Percentiles rank a stretch among this genome's conserved stretches.
Evolutionary conservation across 345 rosid genomes (phyloP).

Genomic region (Aquilaria malaccensis): DNA sequence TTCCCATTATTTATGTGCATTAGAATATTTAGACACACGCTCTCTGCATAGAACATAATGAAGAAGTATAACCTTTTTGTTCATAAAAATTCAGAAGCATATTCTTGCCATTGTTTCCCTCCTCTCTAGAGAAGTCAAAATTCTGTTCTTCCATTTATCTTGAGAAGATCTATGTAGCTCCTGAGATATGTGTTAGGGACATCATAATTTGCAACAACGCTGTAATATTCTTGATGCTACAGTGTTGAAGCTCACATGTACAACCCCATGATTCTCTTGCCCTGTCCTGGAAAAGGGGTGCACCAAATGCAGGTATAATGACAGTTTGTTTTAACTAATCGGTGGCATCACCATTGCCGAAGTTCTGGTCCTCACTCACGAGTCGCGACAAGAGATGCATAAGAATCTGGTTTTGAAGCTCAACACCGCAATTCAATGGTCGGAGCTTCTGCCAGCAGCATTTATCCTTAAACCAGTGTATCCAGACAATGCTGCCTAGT

Average conservation of each 20-base stretch:
- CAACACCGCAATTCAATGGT: slow-evolving; percentile 54
- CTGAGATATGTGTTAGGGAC: slow-evolving; percentile 13
- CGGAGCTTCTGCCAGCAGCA: slow-evolving; percentile 42
- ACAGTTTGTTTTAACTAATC: slow-evolving; percentile 28
- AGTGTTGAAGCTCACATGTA: slow-evolving; percentile 41
- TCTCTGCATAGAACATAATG: no score
- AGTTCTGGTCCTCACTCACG: slow-evolving; percentile 20
- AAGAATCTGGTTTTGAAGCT: slow-evolving; percentile 31
- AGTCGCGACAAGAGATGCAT: slow-evolving; percentile 14
- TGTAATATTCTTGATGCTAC: slow-evolving; percentile 15
- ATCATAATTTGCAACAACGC: slow-evolving; percentile 18
- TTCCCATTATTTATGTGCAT: slow-evolving; percentile 5
- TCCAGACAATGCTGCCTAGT: slow-evolving; percentile 20
- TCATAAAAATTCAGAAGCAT: neutral
- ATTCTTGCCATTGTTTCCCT: slow-evolving; percentile 1
- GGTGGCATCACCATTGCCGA: slow-evolving; percentile 24
- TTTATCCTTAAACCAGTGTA: slow-evolving; percentile 21
- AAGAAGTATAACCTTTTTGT: no score
- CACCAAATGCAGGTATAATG: slow-evolving; percentile 26
- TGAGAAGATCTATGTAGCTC: slow-evolving; percentile 22
- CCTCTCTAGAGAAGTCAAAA: slow-evolving; percentile 14
- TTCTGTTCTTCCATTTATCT: slow-evolving; percentile 6
- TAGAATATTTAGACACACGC: neutral
- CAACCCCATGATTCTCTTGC: slow-evolving; percentile 28
- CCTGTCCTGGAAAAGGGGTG: slow-evolving; percentile 40